Base-by-base conservation (phyloP, 768 basidiomycete species). In the Pleurotus djamor region DNA sequence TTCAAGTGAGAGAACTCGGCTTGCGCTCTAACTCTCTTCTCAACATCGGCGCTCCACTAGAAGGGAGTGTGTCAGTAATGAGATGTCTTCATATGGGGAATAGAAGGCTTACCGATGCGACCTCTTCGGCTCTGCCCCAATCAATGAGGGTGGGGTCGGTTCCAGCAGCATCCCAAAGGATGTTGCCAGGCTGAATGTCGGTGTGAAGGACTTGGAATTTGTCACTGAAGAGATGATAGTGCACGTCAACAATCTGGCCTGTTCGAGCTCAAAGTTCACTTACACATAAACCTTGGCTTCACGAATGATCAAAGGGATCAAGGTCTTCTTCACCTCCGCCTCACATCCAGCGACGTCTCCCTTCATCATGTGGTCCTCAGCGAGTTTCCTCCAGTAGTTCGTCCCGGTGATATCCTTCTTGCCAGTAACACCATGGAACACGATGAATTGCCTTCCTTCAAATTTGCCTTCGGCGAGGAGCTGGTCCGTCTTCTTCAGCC, bases 1-100 rank as follows among this genome's bases (percentile, higher is more conserved):
- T n/a, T 51, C 49, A 51, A 32, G 28, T 51, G 49, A 14, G 49
- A 51, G 28, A 51, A 51, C 49, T 51, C 49, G 6, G 49, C 49
- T 32, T 51, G 49, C 5, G n/a, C 16, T 14, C 28, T 51, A 13
- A 51, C 32, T 32, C 28, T 16, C 10, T 28, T 35, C 49, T 51
- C 49, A n/a, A 51, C 12, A 28, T 51, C 6, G 32, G 49, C 49
- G 34, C 28, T 32, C 49, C 49, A 51, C 49, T 51, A 14, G 8
- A 17, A 51, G 34, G 4, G 13, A 8, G 8, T 21, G 7, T 14
- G 28, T 51, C 34, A 51, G 17, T 7, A 13, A 51, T 14, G 33
- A 51, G 21, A 21, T 32, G 14, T 4, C 28, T 6, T 28, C 28
- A 6, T 7, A 50, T 35, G 7, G 28, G 2, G 2, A 4, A 28